Conservation (phyloP, 2,329 filamentous ascomycete genomes). For the Akanthomyces lecanii region DNA sequence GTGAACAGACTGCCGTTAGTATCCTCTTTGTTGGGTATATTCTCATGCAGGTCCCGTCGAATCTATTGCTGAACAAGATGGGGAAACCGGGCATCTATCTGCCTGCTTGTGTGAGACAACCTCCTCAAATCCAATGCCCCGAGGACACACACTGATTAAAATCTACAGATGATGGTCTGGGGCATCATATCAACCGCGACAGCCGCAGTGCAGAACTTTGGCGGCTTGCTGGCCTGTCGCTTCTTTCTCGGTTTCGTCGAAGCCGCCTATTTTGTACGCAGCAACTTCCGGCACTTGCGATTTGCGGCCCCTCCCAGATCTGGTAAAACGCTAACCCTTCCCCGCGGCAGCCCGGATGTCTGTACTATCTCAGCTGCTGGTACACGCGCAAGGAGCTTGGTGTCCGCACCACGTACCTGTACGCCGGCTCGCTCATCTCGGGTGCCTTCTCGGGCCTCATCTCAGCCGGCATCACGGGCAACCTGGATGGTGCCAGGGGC, state of each 20-base stretch:
- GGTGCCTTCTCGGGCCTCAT: constrained; percentile 68
- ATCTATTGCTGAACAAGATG: constrained; percentile 49
- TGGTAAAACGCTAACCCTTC: too few relatives aligned
- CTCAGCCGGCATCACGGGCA: constrained; percentile 60
- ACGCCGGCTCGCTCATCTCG: constrained; percentile 64
- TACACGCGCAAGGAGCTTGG: constrained; percentile 67
- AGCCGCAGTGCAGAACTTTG: constrained; percentile 30
- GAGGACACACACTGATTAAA: not conserved
- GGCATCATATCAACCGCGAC: constrained; percentile 41
- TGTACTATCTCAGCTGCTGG: constrained; percentile 63
- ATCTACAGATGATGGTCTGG: constrained; percentile 44
- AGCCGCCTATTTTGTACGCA: constrained; percentile 39
- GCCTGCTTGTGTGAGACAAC: constrained; percentile 35
- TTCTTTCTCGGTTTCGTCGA: constrained; percentile 38
- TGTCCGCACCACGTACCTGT: constrained; percentile 61
- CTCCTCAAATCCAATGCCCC: too few relatives aligned
- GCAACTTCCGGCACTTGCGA: too few relatives aligned
- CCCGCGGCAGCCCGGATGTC: constrained; percentile 44
- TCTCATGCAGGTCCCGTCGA: constrained; percentile 49
- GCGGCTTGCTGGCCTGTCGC: constrained; percentile 32
- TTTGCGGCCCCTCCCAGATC: too few relatives aligned
- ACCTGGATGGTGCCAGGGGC: constrained; percentile 57
- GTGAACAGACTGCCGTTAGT: constrained; percentile 11
- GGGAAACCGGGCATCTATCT: constrained; percentile 45
- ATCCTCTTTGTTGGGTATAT: constrained; percentile 28